Evolutionary conservation across 768 basidiomycete species (phyloP).

Genomic region (Calocera cornea): DNA sequence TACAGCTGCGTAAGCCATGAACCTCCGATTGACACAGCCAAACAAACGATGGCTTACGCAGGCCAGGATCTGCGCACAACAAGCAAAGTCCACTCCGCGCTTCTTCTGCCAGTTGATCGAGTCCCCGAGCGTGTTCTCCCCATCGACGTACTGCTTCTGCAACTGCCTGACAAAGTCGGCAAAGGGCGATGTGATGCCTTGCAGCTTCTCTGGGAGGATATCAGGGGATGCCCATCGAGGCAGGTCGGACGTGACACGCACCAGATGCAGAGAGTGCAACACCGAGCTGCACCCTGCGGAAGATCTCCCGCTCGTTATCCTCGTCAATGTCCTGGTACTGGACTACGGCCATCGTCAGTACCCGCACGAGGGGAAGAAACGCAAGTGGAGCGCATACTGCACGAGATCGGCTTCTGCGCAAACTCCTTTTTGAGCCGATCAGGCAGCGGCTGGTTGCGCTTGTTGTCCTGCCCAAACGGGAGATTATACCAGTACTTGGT

Average conservation of each 20-base stretch:
- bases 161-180: constrained; percentile 51
- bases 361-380: not conserved
- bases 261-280: constrained; percentile 62
- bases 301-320: constrained; percentile 55
- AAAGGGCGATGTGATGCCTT: constrained; percentile 62
- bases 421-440: constrained; percentile 13
- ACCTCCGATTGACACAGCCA: not conserved
- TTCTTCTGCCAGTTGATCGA: constrained; percentile 49
- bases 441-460: constrained; percentile 14
- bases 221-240: not conserved
- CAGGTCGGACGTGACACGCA: constrained; percentile 22
- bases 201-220: constrained; percentile 49
- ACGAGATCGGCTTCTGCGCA: constrained; percentile 14
- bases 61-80: constrained; percentile 47
- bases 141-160: constrained; percentile 41
- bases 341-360: constrained; percentile 30
- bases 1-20: constrained; percentile 3
- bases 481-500: constrained; percentile 15
- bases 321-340: constrained; percentile 48
- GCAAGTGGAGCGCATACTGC: not conserved
- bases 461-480: not conserved
- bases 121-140: constrained; percentile 43
- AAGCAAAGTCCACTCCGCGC: constrained; percentile 66
- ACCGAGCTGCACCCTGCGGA: constrained; percentile 58
- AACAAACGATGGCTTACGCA: constrained; percentile 7